Percentiles rank a stretch among this genome's conserved stretches.
These are phyloP conservation scores for Venustampulla echinocandica DNA, from an alignment of 495 filamentous ascomycete genomes.

Conservation along the genomic window DNA sequence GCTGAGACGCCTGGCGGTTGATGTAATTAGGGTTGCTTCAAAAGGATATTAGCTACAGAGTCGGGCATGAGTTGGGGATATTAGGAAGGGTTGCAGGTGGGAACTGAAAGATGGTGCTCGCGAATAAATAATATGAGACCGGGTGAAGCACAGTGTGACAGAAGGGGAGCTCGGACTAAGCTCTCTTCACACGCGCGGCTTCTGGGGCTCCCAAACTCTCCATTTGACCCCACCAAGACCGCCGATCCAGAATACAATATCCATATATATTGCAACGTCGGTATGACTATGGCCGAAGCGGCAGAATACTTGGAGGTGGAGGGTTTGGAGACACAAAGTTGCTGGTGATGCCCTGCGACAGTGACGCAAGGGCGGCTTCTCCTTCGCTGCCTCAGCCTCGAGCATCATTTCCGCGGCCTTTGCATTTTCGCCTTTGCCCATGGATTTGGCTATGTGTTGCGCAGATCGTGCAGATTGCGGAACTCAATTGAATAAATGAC, in stretches of 20 bases:
- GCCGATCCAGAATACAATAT: neutral
- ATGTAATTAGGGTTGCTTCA: constrained; percentile 18
- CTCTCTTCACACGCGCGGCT: too few relatives aligned
- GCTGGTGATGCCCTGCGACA: neutral
- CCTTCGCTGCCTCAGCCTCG: neutral
- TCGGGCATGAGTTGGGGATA: too few relatives aligned
- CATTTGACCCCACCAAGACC: neutral
- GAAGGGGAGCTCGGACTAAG: constrained; percentile 21
- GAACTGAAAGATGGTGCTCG: too few relatives aligned
- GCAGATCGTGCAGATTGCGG: too few relatives aligned
- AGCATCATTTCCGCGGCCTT: neutral
- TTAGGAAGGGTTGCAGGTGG: too few relatives aligned
- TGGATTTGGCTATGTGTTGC: too few relatives aligned
- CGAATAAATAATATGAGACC: constrained; percentile 21
- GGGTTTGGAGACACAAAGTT: neutral
- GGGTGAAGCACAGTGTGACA: constrained; percentile 20
- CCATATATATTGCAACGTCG: neutral
- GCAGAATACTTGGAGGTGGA: neutral
- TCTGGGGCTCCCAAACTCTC: too few relatives aligned
- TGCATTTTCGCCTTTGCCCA: neutral
- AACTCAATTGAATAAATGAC: too few relatives aligned
- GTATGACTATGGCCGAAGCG: neutral
- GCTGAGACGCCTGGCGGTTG: constrained; percentile 17
- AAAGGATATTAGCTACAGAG: constrained; percentile 22
- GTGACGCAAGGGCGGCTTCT: neutral